Conservation (phyloP, 352 stramenopile genomes). For the Phytophthora sojae region DNA sequence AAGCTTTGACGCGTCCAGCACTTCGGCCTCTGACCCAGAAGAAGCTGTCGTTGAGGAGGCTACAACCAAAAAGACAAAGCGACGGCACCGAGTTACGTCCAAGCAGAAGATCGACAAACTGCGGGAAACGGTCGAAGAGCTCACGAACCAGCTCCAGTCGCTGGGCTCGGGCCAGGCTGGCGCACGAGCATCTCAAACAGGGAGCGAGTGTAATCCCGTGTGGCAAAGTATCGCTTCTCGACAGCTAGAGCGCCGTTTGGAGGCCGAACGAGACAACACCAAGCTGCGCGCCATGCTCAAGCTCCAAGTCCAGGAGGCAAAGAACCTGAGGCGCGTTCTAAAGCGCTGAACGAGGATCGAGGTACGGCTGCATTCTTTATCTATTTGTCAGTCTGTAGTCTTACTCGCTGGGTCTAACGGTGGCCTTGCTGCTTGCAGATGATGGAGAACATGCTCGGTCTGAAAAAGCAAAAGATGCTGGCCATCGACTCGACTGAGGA, state of each 20-base stretch:
- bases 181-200: neutral
- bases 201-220: neutral
- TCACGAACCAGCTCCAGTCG: slow-evolving; percentile 9
- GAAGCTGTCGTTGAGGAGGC: neutral
- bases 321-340: slow-evolving; percentile 27
- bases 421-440: neutral
- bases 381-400: no score
- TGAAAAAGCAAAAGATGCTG: slow-evolving; percentile 24
- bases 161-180: neutral
- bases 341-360: slow-evolving; percentile 18
- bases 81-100: slow-evolving; percentile 7
- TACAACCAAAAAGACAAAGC: neutral
- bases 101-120: slow-evolving; percentile 23
- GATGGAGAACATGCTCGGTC: slow-evolving; percentile 20
- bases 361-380: slow-evolving; percentile 1
- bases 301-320: slow-evolving; percentile 31
- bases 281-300: slow-evolving; percentile 25
- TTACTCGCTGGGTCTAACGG: no score
- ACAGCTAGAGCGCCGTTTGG: slow-evolving; percentile 23
- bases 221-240: slow-evolving; percentile 30
- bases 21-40: slow-evolving; percentile 7
- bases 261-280: slow-evolving; percentile 30
- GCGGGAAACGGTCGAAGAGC: slow-evolving; percentile 7
- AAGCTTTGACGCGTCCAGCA: slow-evolving; percentile 7
- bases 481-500: neutral